phyloP scores from a whole-genome alignment of 805 yeast genomes.

The Brettanomyces naardenensis region DNA sequence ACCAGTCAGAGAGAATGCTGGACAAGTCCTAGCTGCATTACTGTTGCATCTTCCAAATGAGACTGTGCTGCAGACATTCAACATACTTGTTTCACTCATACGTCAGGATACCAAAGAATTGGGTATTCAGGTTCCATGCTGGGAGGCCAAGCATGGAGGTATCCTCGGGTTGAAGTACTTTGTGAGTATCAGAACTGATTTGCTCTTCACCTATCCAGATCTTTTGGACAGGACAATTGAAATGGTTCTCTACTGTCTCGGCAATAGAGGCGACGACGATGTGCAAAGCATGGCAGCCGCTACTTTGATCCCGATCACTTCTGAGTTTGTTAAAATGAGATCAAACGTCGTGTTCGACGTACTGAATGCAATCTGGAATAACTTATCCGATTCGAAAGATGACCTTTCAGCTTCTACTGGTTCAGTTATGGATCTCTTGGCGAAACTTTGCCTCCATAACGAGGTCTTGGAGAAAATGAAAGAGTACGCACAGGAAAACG shows the following conservation, averaged over 20 bases:
- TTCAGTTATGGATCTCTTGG: slow-evolving; percentile 88
- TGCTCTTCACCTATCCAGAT: slow-evolving; percentile 51
- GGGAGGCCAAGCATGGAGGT: slow-evolving; percentile 99
- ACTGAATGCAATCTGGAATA: slow-evolving; percentile 79
- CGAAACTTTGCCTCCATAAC: slow-evolving; percentile 76
- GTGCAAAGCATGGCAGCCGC: slow-evolving; percentile 97
- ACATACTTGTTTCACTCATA: slow-evolving; percentile 59
- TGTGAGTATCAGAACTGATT: slow-evolving; percentile 80
- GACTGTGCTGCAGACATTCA: slow-evolving; percentile 53
- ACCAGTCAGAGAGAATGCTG: slow-evolving; percentile 95
- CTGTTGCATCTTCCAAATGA: slow-evolving; percentile 62
- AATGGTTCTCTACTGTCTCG: slow-evolving; percentile 85
- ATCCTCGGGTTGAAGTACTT: slow-evolving; percentile 87
- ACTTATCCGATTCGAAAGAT: slow-evolving; percentile 76
- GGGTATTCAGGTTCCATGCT: slow-evolving; percentile 47
- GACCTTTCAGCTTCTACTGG: slow-evolving; percentile 94
- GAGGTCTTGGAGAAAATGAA: slow-evolving; percentile 71
- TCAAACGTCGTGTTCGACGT: slow-evolving; percentile 40
- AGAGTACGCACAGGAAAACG: slow-evolving; percentile 43
- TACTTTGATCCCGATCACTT: slow-evolving; percentile 81
- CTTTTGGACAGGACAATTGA: slow-evolving; percentile 64
- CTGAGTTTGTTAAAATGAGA: slow-evolving; percentile 69
- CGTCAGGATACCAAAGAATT: slow-evolving; percentile 45
- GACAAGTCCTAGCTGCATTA: slow-evolving; percentile 88
- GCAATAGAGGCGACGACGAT: slow-evolving; percentile 95